Base-by-base conservation (phyloP, 2,329 filamentous ascomycete genomes). In the Colletotrichum sp. region DNA sequence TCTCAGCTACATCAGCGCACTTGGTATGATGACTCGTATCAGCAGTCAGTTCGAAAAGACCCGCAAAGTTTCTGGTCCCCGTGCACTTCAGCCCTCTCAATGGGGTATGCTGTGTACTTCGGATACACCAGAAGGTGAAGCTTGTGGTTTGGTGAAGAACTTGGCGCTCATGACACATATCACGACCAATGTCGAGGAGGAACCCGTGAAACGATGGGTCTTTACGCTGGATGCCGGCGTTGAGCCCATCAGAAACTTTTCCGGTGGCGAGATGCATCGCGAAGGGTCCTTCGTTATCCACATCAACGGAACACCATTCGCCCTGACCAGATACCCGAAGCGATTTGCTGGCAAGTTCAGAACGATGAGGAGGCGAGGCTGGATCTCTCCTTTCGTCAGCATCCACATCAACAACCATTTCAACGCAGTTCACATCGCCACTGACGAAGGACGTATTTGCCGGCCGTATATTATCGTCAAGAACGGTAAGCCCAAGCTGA, bases 1-100 rank as follows among this genome's bases (percentile, higher is more conserved):
- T 78, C 89, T 99, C 71, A 98, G 96, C 84, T 99, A 98, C 82
- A 98, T 99, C 84, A 95, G 94, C 78, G 97, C 97, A 32, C 91
- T 99, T 32, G 98, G 98, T 77, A 99, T 99, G 98, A 99, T 99
- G 97, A 99, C 97, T 16, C 91, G 97, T 84, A 98, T 99, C 81
- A 97, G 94, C 84, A 98, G 95, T 90, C 97, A 99, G 87, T 99
- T 99, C 82, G 97, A 99, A 84, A 99, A 99, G 90, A 98, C 97
- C 3, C 90, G 97, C 80, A 99, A 99, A 85, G 96, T 99, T 77
- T 96, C 94, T 82, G 98, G 98, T 79, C 97, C 98, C 80, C 93
- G 97, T 90, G 97, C 98, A 22, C 89, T 99, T 65, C 97, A 99
- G 82, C 96, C 97, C 8, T 99, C 97, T 1, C 97, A 99, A 80